Percentiles rank a stretch among this genome's conserved stretches.
Conservation (phyloP, 2,329 filamentous ascomycete species). For the Pestalotiopsis sp. region DNA sequence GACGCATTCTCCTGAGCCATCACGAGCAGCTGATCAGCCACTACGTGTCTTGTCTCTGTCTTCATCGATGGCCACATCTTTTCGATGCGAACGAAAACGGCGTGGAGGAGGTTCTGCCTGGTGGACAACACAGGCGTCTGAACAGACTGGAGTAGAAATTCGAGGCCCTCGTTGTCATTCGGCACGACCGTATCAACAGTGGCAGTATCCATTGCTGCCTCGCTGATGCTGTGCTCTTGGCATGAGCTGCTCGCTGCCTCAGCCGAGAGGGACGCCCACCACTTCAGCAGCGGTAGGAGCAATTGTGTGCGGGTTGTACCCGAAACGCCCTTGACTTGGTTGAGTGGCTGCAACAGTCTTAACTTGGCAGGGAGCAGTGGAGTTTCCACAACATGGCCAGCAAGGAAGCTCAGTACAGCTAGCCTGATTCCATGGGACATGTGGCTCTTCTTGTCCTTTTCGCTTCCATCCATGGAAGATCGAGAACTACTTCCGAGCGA, state of each 20-base stretch:
- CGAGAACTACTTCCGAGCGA: slow-evolving; percentile 56
- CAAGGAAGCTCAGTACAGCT: slow-evolving; percentile 69
- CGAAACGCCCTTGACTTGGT: slow-evolving; percentile 71
- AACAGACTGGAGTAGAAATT: slow-evolving; percentile 50
- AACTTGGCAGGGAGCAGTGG: slow-evolving; percentile 70
- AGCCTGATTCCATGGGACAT: slow-evolving; percentile 62
- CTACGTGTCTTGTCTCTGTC: slow-evolving; percentile 56
- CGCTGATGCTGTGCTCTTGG: slow-evolving; percentile 42
- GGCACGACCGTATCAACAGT: slow-evolving; percentile 54
- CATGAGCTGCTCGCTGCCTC: slow-evolving; percentile 52
- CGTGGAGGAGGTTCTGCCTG: slow-evolving; percentile 59
- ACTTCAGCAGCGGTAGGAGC: slow-evolving; percentile 71
- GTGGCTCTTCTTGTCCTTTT: slow-evolving; percentile 52
- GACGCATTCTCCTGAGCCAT: slow-evolving; percentile 50
- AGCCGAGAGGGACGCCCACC: slow-evolving; percentile 62
- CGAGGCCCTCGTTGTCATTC: slow-evolving; percentile 52
- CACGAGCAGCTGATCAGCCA: slow-evolving; percentile 64
- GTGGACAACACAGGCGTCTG: slow-evolving; percentile 39
- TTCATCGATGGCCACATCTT: slow-evolving; percentile 75
- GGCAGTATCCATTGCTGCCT: slow-evolving; percentile 38
- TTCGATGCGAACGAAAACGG: slow-evolving; percentile 68
- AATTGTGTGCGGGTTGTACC: slow-evolving; percentile 68
- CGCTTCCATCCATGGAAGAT: slow-evolving; percentile 23
- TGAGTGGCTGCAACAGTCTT: slow-evolving; percentile 69
- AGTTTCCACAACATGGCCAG: slow-evolving; percentile 69